These are phyloP conservation scores for Daldinia vernicosa DNA, from an alignment of 495 filamentous ascomycete species.

Conservation along the genomic window DNA sequence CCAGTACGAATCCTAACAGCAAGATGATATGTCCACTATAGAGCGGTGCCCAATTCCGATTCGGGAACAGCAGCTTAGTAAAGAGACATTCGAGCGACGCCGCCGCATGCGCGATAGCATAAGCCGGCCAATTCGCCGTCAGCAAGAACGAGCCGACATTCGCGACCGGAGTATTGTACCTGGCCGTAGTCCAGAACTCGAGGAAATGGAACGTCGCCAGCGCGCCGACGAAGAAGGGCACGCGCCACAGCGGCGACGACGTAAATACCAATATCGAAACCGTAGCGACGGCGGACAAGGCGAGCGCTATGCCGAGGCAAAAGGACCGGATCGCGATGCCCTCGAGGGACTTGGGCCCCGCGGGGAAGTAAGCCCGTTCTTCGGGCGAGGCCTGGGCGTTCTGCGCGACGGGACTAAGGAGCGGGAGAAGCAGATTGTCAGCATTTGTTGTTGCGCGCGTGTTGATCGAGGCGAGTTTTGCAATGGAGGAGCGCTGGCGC, in stretches of 20 bases:
- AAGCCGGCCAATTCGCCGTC: slow-evolving; percentile 83
- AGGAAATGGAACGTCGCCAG: slow-evolving; percentile 93
- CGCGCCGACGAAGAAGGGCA: slow-evolving; percentile 78
- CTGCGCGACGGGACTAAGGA: slow-evolving; percentile 47
- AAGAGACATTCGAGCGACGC: slow-evolving; percentile 77
- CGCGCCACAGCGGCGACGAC: slow-evolving; percentile 73
- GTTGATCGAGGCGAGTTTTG: slow-evolving; percentile 36
- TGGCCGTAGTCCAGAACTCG: slow-evolving; percentile 90
- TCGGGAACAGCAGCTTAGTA: slow-evolving; percentile 66
- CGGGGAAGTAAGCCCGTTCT: slow-evolving; percentile 57
- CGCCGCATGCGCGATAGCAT: slow-evolving; percentile 80
- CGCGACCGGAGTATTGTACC: slow-evolving; percentile 79
- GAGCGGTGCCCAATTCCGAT: slow-evolving; percentile 52
- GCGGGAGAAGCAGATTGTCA: slow-evolving; percentile 48
- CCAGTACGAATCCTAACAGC: slow-evolving; percentile 67
- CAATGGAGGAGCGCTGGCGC: slow-evolving; percentile 41
- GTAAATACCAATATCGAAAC: slow-evolving; percentile 50
- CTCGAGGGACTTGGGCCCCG: slow-evolving; percentile 72
- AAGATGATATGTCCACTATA: slow-evolving; percentile 48
- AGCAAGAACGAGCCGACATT: slow-evolving; percentile 80
- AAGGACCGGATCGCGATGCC: slow-evolving; percentile 79
- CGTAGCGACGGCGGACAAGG: slow-evolving; percentile 55
- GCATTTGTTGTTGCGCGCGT: slow-evolving; percentile 36
- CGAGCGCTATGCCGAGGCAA: slow-evolving; percentile 59
- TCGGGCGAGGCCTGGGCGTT: slow-evolving; percentile 36